These are phyloP conservation scores for Fraxinus ornus DNA, from an alignment of 305 asterid species.

Conservation along the genomic window DNA sequence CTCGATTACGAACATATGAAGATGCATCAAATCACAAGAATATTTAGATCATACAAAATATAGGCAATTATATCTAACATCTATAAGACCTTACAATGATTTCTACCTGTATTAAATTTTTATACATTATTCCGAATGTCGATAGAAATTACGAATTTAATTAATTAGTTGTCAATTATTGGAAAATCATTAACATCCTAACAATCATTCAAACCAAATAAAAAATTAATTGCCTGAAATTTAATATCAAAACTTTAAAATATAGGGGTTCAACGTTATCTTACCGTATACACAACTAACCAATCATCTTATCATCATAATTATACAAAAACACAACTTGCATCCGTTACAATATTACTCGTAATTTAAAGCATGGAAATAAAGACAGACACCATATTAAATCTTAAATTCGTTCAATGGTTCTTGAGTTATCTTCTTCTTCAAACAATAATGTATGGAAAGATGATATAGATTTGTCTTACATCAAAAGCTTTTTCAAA, in stretches of 20 bases:
- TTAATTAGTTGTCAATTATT: no score
- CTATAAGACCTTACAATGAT: background rate
- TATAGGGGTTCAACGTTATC: background rate
- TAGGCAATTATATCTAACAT: no score
- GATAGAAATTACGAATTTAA: no score
- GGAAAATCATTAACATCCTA: background rate
- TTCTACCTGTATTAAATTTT: background rate
- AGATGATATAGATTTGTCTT: no score
- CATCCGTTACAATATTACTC: background rate
- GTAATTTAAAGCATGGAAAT: no score
- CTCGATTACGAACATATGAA: background rate
- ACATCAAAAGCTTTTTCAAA: no score
- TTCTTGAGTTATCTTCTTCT: no score
- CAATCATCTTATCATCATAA: background rate
- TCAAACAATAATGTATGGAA: background rate
- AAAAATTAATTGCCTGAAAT: background rate
- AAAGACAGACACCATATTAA: no score
- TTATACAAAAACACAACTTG: background rate
- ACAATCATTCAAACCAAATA: background rate
- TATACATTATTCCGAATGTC: background rate
- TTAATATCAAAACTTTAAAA: background rate
- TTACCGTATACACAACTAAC: no score
- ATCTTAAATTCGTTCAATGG: no score
- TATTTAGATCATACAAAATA: background rate
- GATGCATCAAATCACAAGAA: background rate